phyloP scores from a whole-genome alignment of 306 rosid genomes.

The Coriaria nepalensis region DNA sequence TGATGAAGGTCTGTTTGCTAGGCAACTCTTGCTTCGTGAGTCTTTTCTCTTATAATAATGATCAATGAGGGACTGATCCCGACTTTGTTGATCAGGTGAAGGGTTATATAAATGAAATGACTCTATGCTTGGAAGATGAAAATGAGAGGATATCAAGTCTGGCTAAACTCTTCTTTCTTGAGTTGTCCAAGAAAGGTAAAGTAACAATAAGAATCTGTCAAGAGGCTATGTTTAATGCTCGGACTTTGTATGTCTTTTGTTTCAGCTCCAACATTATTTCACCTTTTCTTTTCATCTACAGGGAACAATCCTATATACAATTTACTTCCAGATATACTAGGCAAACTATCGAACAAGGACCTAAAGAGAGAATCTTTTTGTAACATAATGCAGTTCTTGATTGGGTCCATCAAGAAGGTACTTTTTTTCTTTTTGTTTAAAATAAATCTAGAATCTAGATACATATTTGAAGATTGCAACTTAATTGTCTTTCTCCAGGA shows the following conservation, averaged over 20 bases:
- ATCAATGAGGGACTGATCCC: conserved; percentile 21
- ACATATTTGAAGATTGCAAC: conserved; percentile 14
- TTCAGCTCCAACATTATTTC: not conserved
- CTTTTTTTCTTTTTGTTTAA: not conserved
- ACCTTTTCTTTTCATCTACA: conserved; percentile 21
- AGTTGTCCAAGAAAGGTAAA: conserved; percentile 85
- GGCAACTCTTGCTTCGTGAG: conserved; percentile 9
- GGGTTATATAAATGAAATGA: conserved; percentile 90
- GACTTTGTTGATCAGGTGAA: conserved; percentile 48
- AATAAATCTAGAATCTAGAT: conserved; percentile 9
- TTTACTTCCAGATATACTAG: conserved; percentile 91
- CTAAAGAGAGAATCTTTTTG: conserved; percentile 65
- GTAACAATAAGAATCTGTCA: not conserved
- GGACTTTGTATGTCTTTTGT: conserved; percentile 8
- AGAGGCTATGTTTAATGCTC: conserved; percentile 2
- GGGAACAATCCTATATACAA: conserved; percentile 92
- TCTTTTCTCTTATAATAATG: conserved; percentile 2
- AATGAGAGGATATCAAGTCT: conserved; percentile 82
- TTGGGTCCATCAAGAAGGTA: conserved; percentile 94
- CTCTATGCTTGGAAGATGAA: conserved; percentile 74
- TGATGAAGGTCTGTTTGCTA: conserved; percentile 73
- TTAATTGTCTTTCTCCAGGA: conserved; percentile 43
- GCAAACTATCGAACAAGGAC: conserved; percentile 71
- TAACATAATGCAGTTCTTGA: conserved; percentile 88
- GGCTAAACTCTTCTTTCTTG: conserved; percentile 75